Conservation (phyloP, 192 early-diverging fungal species). For the Polychytrium aggregatum region DNA sequence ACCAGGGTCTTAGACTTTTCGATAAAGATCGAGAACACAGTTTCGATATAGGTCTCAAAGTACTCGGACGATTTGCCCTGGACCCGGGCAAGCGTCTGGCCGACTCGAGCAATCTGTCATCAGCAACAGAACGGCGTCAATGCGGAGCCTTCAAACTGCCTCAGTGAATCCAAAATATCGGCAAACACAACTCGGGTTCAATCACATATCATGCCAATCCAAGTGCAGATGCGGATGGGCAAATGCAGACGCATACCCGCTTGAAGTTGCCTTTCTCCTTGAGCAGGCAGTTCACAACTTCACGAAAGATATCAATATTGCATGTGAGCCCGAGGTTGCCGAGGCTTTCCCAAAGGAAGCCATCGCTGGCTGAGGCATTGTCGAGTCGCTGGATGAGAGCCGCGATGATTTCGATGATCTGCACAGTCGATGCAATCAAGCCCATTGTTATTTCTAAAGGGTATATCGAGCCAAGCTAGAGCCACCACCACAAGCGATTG, state of each 20-base stretch:
- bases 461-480: background rate
- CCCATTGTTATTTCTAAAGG: background rate
- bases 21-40: constrained; percentile 18
- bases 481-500: too few relatives aligned
- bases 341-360: constrained; percentile 29
- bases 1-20: constrained; percentile 17
- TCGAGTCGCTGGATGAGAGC: constrained; percentile 19
- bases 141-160: too few relatives aligned
- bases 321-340: constrained; percentile 27
- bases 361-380: constrained; percentile 5
- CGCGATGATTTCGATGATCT: constrained; percentile 26
- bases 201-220: too few relatives aligned
- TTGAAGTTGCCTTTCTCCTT: constrained; percentile 2
- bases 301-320: constrained; percentile 24
- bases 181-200: too few relatives aligned
- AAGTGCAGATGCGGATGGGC: too few relatives aligned
- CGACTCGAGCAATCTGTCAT: constrained; percentile 13
- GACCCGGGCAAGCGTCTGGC: constrained; percentile 14
- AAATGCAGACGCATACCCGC: too few relatives aligned
- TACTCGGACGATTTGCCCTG: constrained; percentile 4
- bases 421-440: background rate
- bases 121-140: too few relatives aligned
- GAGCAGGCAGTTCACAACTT: constrained; percentile 18
- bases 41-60: constrained; percentile 15
- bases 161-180: too few relatives aligned